phyloP scores from a whole-genome alignment of 768 basidiomycete species.

The Galerina marginata region DNA sequence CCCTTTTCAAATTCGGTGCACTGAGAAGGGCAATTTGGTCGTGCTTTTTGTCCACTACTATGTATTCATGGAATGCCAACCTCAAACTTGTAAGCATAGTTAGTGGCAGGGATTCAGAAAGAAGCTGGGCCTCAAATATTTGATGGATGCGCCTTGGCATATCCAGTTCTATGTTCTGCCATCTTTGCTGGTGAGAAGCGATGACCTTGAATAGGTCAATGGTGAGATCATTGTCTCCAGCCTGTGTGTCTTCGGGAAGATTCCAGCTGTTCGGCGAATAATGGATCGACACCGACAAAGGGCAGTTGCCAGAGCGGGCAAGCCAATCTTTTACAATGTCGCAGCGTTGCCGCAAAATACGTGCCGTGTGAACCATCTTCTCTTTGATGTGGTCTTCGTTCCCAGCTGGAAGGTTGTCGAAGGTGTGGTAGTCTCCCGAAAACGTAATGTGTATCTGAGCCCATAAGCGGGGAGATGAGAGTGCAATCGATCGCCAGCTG shows the following conservation, averaged over 20 bases:
- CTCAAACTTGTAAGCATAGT: background rate
- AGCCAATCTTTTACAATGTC: conserved; percentile 14
- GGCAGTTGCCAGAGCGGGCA: conserved; percentile 11
- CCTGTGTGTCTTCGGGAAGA: background rate
- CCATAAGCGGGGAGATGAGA: conserved; percentile 29
- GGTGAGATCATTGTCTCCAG: background rate
- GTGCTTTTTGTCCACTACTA: background rate
- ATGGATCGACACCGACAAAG: conserved; percentile 13
- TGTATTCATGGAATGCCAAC: background rate
- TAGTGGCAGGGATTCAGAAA: background rate
- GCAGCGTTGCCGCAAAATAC: background rate
- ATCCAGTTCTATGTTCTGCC: conserved; percentile 11
- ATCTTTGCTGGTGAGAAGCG: background rate
- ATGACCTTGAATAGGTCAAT: background rate
- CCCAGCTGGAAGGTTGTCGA: background rate
- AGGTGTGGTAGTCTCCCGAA: background rate
- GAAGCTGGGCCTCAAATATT: conserved; percentile 6
- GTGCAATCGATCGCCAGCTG: conserved; percentile 23
- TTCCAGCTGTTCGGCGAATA: conserved; percentile 4
- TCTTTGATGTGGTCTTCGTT: background rate
- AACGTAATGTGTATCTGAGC: conserved; percentile 18
- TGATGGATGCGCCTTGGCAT: conserved; percentile 8
- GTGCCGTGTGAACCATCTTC: background rate
- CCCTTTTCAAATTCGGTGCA: background rate
- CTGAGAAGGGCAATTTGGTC: background rate